A percentile compares a stretch with the other conserved stretches of the same genome.
phyloP scores from a whole-genome alignment of 2,329 filamentous ascomycete species.

The Penicillium sp. region DNA sequence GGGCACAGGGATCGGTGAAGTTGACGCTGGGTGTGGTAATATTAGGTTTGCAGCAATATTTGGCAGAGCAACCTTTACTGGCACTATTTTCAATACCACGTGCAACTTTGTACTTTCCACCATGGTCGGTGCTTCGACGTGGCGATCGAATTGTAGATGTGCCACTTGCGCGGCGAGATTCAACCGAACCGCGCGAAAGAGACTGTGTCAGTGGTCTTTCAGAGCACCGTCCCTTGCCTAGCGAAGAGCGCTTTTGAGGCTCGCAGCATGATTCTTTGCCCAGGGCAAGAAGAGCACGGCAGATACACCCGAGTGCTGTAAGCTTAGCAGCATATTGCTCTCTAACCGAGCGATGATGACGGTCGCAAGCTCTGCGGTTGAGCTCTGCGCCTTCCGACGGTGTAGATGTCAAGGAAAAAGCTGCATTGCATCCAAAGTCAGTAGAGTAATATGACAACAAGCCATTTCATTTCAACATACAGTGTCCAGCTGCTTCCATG shows the following conservation, averaged over 20 bases:
- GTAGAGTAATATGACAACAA: neutral
- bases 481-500: neutral
- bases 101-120: neutral
- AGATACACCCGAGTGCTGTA: constrained; percentile 55
- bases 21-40: neutral
- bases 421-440: neutral
- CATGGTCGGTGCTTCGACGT: neutral
- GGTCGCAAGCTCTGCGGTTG: constrained; percentile 34
- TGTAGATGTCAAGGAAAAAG: neutral
- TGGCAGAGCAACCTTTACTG: neutral
- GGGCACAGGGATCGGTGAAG: neutral
- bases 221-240: constrained; percentile 7
- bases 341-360: constrained; percentile 39
- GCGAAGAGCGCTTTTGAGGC: constrained; percentile 16
- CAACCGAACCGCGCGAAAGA: constrained; percentile 9
- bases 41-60: neutral
- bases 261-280: constrained; percentile 55
- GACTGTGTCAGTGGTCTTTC: constrained; percentile 1
- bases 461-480: neutral
- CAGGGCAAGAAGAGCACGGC: constrained; percentile 52
- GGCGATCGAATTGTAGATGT: neutral
- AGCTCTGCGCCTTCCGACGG: neutral
- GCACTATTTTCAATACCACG: neutral
- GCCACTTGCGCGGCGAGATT: constrained; percentile 3
- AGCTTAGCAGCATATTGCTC: constrained; percentile 48